phyloP scores from a whole-genome alignment of 2,329 filamentous ascomycete genomes.

The Arthroderma sp. region DNA sequence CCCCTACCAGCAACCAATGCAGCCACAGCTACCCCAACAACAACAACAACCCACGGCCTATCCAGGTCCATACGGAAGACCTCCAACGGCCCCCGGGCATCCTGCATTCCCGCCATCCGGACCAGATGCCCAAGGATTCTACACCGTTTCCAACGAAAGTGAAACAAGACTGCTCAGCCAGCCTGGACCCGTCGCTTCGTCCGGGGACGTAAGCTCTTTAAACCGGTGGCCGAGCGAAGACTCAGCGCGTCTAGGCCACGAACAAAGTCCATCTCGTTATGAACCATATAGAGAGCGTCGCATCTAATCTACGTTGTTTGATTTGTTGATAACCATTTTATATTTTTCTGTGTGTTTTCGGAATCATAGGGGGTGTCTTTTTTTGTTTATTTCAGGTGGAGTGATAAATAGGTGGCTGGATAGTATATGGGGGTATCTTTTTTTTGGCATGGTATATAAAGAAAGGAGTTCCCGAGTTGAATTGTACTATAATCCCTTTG shows the following conservation, averaged over 20 bases:
- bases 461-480: background rate
- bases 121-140: slow-evolving; percentile 16
- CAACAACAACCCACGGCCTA: slow-evolving; percentile 12
- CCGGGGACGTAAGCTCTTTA: slow-evolving; percentile 13
- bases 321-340: background rate
- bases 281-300: slow-evolving; percentile 8
- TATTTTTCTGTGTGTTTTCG: background rate
- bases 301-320: no score
- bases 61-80: slow-evolving; percentile 13
- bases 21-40: slow-evolving; percentile 17
- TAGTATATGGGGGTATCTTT: background rate
- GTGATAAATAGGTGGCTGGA: slow-evolving; percentile 1
- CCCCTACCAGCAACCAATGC: slow-evolving; percentile 8
- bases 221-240: slow-evolving; percentile 22
- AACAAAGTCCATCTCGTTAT: slow-evolving; percentile 9
- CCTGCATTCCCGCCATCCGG: slow-evolving; percentile 25
- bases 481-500: no score
- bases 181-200: slow-evolving; percentile 15
- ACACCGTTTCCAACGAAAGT: slow-evolving; percentile 27
- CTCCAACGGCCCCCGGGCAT: slow-evolving; percentile 17
- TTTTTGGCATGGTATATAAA: slow-evolving; percentile 1
- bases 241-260: slow-evolving; percentile 1
- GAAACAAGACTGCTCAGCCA: slow-evolving; percentile 25
- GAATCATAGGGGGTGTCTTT: background rate
- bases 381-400: background rate